Percentiles rank a stretch among this genome's conserved stretches.
phyloP scores from a whole-genome alignment of 139 green algal species.

The Chlamydomonas schloesseri region DNA sequence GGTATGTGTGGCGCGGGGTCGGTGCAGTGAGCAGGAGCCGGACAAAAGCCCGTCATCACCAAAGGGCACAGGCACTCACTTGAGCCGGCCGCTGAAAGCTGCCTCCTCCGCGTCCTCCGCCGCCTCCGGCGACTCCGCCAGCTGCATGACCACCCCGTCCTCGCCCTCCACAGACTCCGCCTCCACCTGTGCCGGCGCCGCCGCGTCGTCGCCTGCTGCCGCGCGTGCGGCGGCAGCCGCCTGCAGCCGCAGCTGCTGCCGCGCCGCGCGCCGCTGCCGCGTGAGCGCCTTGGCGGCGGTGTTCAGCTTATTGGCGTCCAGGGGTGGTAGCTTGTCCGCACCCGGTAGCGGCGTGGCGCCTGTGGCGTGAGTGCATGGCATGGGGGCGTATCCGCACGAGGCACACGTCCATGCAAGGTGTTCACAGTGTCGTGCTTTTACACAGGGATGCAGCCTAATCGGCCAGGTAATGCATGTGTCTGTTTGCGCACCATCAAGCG shows the following conservation, averaged over 20 bases:
- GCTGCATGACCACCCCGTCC: background rate
- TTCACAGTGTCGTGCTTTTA: no score
- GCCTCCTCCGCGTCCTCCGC: background rate
- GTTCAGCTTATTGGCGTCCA: background rate
- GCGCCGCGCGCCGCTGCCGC: background rate
- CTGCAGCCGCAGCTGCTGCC: background rate
- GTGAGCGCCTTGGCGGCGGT: background rate
- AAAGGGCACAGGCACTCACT: no score
- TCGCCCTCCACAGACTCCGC: background rate
- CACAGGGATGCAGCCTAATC: no score
- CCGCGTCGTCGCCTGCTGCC: background rate
- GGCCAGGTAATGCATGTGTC: no score
- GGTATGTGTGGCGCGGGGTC: no score
- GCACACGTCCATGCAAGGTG: no score
- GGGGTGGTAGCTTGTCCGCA: slow-evolving; percentile 22
- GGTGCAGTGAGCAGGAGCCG: no score
- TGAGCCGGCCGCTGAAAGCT: slow-evolving; percentile 4
- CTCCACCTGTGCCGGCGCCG: background rate
- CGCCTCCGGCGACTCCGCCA: background rate
- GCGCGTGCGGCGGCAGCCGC: background rate
- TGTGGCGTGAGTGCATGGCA: no score
- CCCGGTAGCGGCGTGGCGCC: background rate
- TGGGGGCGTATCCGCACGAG: no score
- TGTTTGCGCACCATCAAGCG: slow-evolving; percentile 2
- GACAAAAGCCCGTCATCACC: no score